Conservation (phyloP, 2,329 filamentous ascomycete genomes). For the Talaromyces sp. region DNA sequence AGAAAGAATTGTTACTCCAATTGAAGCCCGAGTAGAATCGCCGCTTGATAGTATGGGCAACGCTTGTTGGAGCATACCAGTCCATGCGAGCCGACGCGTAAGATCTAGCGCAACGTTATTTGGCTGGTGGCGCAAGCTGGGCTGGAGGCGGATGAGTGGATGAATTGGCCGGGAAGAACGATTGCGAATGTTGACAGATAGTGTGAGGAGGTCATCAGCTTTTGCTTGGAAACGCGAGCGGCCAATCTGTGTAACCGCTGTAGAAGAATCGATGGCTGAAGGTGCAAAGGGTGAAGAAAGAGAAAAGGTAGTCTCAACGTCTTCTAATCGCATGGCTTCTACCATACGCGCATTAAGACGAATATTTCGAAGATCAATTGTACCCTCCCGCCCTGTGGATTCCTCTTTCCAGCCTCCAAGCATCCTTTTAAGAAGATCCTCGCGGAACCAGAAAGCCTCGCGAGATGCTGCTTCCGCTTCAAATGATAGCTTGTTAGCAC, state of each 20-base stretch:
- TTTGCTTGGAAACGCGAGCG: constrained; percentile 51
- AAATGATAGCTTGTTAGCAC: constrained; percentile 74
- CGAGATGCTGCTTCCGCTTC: constrained; percentile 76
- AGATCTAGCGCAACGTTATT: constrained; percentile 76
- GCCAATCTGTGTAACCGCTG: constrained; percentile 43
- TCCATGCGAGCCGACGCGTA: constrained; percentile 80
- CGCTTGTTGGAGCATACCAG: constrained; percentile 76
- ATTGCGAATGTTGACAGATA: constrained; percentile 75
- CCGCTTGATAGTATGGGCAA: constrained; percentile 66
- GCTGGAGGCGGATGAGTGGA: constrained; percentile 75
- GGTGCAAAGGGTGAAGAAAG: constrained; percentile 35
- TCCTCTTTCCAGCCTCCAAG: constrained; percentile 71
- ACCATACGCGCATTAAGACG: constrained; percentile 77
- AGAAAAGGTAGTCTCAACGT: constrained; percentile 66
- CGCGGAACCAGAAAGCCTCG: constrained; percentile 90
- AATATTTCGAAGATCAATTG: constrained; percentile 75
- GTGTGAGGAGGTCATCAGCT: constrained; percentile 67
- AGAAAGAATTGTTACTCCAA: constrained; percentile 76
- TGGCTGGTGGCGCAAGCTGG: constrained; percentile 73
- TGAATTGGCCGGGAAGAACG: constrained; percentile 68
- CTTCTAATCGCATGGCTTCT: constrained; percentile 78
- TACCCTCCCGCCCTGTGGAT: constrained; percentile 62
- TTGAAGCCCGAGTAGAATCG: constrained; percentile 60
- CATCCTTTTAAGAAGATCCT: constrained; percentile 73
- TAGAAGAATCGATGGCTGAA: not conserved